Base-by-base conservation (phyloP, 345 rosid genomes). In the Boechera stricta region DNA sequence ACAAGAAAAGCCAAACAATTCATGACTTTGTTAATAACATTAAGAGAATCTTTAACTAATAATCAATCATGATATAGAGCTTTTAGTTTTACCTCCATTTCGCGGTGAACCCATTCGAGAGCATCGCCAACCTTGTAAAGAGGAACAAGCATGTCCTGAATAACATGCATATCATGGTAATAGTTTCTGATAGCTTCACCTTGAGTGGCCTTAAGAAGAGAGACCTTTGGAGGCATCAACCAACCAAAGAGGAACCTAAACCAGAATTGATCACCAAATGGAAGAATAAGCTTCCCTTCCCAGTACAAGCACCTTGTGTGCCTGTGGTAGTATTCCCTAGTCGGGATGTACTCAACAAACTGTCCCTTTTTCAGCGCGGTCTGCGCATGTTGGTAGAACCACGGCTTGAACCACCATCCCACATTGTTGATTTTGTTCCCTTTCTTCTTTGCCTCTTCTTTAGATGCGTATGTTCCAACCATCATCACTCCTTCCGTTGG, bases 151-250 rank as follows among this genome's bases (percentile, higher is more conserved):
- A 96, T 87, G 77, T 96, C 99, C 77, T 96, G 99, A 70, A 96
- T 96, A 80, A 96, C 97, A 79, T 96, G 99, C 85, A 77, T 93
- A 64, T 96, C 97, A 79, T 96, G 99, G 87, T 96, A 93, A 74
- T 90, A 96, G 89, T 96, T 91, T 64, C 99, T 86, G 68, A 96
- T 88, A 61, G 97, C 93, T 86, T 96, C 99, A 61, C 99, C 99
- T 85, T 96, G 99, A 59, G 97, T 96, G 15, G 96, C 97, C 84
- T 96, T 96, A 52, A 93, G 99, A 81, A 96, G 86, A 54, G 99
- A 96, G 63, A 96, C 97, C 90, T 96, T 96, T 11, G 99, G 99
- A 45, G 99, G 99, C 99, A 93, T 96, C 85, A 93, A 8, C 99
- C 99, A 96, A 81, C 99, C 99, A 24, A 96, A 77, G 45, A 93